Conservation (phyloP, 73 alveolate species). For the Effrenium voratum region DNA sequence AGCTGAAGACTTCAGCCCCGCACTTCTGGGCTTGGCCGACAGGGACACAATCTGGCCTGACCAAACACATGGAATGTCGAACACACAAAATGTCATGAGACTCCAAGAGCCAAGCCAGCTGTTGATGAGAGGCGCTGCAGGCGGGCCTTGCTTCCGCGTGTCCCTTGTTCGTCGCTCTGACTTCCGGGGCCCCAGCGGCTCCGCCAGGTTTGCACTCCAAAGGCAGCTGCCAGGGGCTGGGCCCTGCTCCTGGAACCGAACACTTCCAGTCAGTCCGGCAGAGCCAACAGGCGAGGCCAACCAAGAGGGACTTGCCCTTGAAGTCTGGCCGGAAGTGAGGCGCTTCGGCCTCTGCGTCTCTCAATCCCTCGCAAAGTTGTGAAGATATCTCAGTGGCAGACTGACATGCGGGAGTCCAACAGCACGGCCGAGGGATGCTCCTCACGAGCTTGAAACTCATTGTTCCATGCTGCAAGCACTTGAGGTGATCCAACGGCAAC, state of each 20-base stretch:
- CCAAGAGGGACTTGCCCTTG: slow-evolving; percentile 47
- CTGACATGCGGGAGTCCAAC: slow-evolving; percentile 8
- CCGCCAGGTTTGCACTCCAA: slow-evolving; percentile 25
- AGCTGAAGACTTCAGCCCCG: too few relatives aligned
- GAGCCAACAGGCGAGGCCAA: background rate
- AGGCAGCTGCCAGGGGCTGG: slow-evolving; percentile 37
- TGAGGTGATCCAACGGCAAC: too few relatives aligned
- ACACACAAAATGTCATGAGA: too few relatives aligned
- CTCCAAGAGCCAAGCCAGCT: background rate
- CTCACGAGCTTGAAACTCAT: background rate
- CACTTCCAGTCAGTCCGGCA: background rate
- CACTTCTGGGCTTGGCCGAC: too few relatives aligned
- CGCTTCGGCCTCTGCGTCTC: background rate
- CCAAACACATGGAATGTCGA: too few relatives aligned
- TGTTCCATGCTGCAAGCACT: too few relatives aligned
- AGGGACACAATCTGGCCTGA: too few relatives aligned
- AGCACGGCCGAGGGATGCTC: slow-evolving; percentile 10
- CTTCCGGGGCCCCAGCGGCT: background rate
- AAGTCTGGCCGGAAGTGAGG: slow-evolving; percentile 20
- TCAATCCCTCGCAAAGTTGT: too few relatives aligned
- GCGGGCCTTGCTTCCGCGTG: background rate
- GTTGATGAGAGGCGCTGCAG: background rate
- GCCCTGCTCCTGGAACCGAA: slow-evolving; percentile 16
- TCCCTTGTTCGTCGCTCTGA: background rate
- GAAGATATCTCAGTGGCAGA: too few relatives aligned